Percentiles rank a stretch among this genome's conserved stretches.
Conservation (phyloP, 768 basidiomycete species). For the Cyathus striatus region DNA sequence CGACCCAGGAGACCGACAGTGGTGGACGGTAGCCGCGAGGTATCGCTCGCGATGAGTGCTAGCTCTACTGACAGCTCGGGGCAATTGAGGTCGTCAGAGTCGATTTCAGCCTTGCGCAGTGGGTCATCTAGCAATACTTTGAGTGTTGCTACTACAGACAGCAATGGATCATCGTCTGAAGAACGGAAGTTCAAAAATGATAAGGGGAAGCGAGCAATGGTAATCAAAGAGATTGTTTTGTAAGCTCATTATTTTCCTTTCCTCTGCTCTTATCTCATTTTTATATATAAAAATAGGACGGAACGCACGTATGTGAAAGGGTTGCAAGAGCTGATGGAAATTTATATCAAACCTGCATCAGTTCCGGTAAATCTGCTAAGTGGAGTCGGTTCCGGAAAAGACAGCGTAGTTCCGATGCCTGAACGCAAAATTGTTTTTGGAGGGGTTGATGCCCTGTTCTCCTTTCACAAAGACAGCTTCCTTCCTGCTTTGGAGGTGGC, state of each 20-base stretch:
- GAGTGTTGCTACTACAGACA: conserved; percentile 75
- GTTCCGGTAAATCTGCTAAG: conserved; percentile 66
- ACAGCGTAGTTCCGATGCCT: conserved; percentile 76
- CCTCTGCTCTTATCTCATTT: conserved; percentile 7
- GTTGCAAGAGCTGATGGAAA: conserved; percentile 89
- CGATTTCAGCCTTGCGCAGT: conserved; percentile 54
- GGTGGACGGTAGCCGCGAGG: conserved; percentile 51
- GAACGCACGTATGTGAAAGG: conserved; percentile 94
- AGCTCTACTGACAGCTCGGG: conserved; percentile 43
- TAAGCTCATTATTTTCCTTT: conserved; percentile 34
- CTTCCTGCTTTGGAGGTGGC: conserved; percentile 85
- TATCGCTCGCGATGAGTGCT: conserved; percentile 48
- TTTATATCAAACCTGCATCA: conserved; percentile 87
- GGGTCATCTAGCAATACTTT: conserved; percentile 59
- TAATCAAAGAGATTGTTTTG: conserved; percentile 90
- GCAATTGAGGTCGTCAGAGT: conserved; percentile 63
- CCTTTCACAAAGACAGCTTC: conserved; percentile 91
- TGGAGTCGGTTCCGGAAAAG: conserved; percentile 67
- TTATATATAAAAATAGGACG: conserved; percentile 48
- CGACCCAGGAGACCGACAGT: conserved; percentile 68
- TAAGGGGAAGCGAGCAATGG: conserved; percentile 73
- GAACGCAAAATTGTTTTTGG: conserved; percentile 93
- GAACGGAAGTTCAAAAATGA: conserved; percentile 93
- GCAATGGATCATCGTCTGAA: conserved; percentile 64
- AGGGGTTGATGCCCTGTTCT: conserved; percentile 83